phyloP scores from a whole-genome alignment of 2,329 filamentous ascomycete species.

The Beauveria medogensis region DNA sequence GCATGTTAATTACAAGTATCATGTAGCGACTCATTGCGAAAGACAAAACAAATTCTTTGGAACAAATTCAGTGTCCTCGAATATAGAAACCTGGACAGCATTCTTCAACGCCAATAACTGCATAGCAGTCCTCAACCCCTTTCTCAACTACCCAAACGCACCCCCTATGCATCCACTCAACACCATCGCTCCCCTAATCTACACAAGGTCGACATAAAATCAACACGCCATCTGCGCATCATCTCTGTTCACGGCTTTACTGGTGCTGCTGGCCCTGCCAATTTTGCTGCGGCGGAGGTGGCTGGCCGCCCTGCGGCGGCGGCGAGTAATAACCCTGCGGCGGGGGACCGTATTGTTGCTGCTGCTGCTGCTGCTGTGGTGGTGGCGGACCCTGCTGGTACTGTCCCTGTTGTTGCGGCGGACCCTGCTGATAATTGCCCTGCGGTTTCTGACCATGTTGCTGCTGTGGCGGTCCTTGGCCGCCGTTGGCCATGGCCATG shows the following conservation, averaged over 20 bases:
- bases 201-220: neutral
- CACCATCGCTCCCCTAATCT: neutral
- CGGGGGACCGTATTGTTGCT: slow-evolving; percentile 1
- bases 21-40: no score
- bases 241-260: neutral
- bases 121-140: neutral
- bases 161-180: neutral
- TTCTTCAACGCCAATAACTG: neutral
- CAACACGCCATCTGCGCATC: neutral
- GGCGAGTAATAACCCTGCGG: slow-evolving; percentile 1
- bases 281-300: neutral
- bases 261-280: slow-evolving; percentile 13
- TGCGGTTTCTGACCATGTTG: slow-evolving; percentile 21
- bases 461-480: slow-evolving; percentile 14
- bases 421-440: slow-evolving; percentile 22
- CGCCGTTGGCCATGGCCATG: slow-evolving; percentile 40
- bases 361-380: neutral
- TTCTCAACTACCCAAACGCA: neutral
- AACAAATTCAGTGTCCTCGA: neutral
- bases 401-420: slow-evolving; percentile 8
- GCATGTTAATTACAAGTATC: no score
- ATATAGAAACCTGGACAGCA: neutral
- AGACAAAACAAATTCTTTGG: neutral
- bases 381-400: neutral
- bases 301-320: slow-evolving; percentile 10